Conservation (phyloP, 306 rosid species). For the Prunus dulcis region DNA sequence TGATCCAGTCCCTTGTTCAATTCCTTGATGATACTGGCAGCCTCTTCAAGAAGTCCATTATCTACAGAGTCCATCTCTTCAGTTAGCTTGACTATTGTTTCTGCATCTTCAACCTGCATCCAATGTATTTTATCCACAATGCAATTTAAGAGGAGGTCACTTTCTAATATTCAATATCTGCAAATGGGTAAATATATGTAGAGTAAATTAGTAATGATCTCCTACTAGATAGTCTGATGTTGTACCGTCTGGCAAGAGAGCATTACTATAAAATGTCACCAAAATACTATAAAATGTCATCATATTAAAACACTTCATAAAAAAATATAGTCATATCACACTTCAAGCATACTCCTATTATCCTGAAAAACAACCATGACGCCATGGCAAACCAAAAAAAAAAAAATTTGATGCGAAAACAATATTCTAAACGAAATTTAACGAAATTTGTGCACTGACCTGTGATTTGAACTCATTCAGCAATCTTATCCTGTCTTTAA, state of each 20-base stretch:
- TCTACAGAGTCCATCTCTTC: conserved; percentile 90
- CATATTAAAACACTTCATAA: neutral
- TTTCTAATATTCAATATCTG: neutral
- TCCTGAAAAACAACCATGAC: conserved; percentile 1
- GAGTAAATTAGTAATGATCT: neutral
- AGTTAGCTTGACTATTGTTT: conserved; percentile 77
- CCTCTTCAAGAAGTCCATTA: conserved; percentile 80
- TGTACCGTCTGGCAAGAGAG: neutral
- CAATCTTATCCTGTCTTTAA: conserved; percentile 75
- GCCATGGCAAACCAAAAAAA: neutral
- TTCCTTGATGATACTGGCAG: conserved; percentile 68
- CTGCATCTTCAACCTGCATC: conserved; percentile 89
- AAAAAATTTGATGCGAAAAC: neutral
- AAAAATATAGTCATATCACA: neutral
- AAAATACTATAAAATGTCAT: neutral
- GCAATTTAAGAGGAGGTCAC: neutral
- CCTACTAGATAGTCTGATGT: neutral
- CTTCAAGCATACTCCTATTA: neutral
- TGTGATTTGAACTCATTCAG: conserved; percentile 68
- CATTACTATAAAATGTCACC: neutral
- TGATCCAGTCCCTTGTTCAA: conserved; percentile 75
- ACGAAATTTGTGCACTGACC: conserved; percentile 39
- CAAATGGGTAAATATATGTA: neutral
- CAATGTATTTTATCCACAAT: neutral
- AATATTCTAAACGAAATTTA: neutral